Base-by-base conservation (phyloP, 805 yeast genomes). In the Metschnikowia noctiluminum region DNA sequence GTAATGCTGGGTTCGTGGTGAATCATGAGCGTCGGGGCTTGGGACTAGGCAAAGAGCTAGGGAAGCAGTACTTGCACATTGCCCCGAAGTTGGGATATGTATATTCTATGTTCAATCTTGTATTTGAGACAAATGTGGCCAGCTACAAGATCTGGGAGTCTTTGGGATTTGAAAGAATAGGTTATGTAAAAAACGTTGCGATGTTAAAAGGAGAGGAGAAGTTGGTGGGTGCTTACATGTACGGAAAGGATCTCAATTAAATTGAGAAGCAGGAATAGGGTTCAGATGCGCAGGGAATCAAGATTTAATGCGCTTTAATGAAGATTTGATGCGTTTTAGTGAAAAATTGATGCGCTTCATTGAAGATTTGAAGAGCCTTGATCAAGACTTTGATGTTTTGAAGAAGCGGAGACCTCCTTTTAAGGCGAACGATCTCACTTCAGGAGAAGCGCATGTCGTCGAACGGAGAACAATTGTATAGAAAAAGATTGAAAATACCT, bases 1-100 rank as follows among this genome's bases (percentile, higher is more conserved):
- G 96, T 60, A 91, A 91, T 63, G 97, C 84, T 0, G 96, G 95
- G 0, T 91, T 91, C 61, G 62, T 89, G 10, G 96, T 91, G 7
- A 78, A 78, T 50, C 71, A 74, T 8, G 54, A 54, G 0, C 69
- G 70, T 27, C 76, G 97, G 52, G 94, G 95, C 0, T 64, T 74
- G 41, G 84, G 86, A 9, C 65, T 88, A 13, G 97, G 96, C 1
- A 74, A 69, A 34, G 76, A 76, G n/a, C 61, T 91, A 61, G 97
- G 95, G 6, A 69, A 69, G 48, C 68, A 77, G 38, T 91, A 87
- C 62, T 62, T 89, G 40, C 62, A 68, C 43, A 82, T 85, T 80
- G 97, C 94, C 0, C 91, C 95, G 0, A 59, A 74, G 43, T 67
- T 91, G 31, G 96, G 96, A 0, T 91, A 85, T 66, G 80, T 76